Evolutionary conservation across 2,329 filamentous ascomycete genomes (phyloP).

Genomic region (Penicillium griseofulvum): DNA sequence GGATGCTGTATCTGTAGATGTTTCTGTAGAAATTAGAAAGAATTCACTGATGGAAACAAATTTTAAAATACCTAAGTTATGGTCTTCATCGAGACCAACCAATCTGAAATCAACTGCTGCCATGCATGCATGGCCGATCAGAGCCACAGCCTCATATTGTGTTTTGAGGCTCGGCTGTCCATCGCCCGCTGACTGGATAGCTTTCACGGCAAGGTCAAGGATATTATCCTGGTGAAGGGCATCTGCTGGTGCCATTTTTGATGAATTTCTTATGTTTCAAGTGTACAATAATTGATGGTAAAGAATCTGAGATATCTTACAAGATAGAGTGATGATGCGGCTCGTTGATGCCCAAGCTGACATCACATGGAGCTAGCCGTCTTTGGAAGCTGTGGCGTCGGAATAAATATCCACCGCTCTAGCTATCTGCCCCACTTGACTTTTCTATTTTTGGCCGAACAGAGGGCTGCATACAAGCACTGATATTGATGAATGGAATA

Average conservation of each 20-base stretch:
- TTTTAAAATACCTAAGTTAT: conserved; percentile 59
- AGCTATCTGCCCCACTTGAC: conserved; percentile 7
- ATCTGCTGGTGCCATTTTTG: conserved; percentile 23
- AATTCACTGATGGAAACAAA: not conserved
- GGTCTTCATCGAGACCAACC: conserved; percentile 79
- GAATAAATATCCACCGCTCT: not conserved
- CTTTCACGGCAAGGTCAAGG: conserved; percentile 31
- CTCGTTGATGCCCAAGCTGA: not conserved
- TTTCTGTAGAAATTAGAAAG: conserved; percentile 20
- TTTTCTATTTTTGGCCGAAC: conserved; percentile 1
- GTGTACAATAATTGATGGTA: not conserved
- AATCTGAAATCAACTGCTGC: conserved; percentile 75
- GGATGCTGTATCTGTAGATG: conserved; percentile 34
- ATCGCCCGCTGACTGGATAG: conserved; percentile 29
- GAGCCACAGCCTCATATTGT: conserved; percentile 75
- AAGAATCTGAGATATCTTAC: not conserved
- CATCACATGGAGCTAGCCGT: not conserved
- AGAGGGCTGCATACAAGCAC: not conserved
- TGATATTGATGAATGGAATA: not conserved
- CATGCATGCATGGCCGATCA: conserved; percentile 83
- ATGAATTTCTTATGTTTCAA: not conserved
- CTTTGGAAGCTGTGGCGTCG: conserved; percentile 3
- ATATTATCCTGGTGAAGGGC: conserved; percentile 28
- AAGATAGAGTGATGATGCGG: not conserved
- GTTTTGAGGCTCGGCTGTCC: conserved; percentile 36